Percentiles rank a stretch among this genome's conserved stretches.
Evolutionary conservation across 1,284 basidiomycete genomes (phyloP).

Genomic region (Microbotryum scabiosae): DNA sequence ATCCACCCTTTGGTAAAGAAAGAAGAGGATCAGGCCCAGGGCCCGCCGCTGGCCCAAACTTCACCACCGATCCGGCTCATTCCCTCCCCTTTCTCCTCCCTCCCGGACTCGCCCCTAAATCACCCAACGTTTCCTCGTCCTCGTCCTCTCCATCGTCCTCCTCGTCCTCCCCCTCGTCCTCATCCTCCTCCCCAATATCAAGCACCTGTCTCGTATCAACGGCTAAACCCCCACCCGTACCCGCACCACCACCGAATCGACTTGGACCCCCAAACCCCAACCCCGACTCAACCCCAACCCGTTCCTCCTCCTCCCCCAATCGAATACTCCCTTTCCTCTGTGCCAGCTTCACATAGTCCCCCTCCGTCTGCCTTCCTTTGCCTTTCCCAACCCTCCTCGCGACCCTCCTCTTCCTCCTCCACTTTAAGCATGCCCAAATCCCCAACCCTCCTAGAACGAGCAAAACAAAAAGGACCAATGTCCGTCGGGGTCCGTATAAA

Average conservation of each 20-base stretch:
- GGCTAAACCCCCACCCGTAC: not conserved
- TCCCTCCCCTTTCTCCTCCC: slow-evolving; percentile 1
- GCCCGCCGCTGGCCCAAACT: too few relatives aligned
- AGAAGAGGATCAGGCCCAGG: too few relatives aligned
- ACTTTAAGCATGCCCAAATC: slow-evolving; percentile 17
- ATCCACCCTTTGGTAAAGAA: too few relatives aligned
- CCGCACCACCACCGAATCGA: not conserved
- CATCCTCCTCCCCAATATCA: slow-evolving; percentile 25
- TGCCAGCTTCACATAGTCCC: not conserved
- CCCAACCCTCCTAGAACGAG: slow-evolving; percentile 14
- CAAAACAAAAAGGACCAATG: slow-evolving; percentile 28
- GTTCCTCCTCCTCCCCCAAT: not conserved
- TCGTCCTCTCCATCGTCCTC: not conserved
- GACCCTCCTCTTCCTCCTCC: slow-evolving; percentile 8
- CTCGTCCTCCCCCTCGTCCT: not conserved
- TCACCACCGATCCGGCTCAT: too few relatives aligned
- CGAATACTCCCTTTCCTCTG: not conserved
- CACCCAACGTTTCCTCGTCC: slow-evolving; percentile 15
- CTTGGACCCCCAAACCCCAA: not conserved
- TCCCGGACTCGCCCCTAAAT: slow-evolving; percentile 10
- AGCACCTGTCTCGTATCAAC: slow-evolving; percentile 19
- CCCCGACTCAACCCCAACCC: too few relatives aligned
- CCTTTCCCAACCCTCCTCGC: slow-evolving; percentile 15
- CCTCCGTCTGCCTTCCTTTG: slow-evolving; percentile 4
- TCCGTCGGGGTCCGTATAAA: slow-evolving; percentile 29